These are phyloP conservation scores for Grigorovia transvaalensis DNA, from an alignment of 805 yeast genomes.

Conservation along the genomic window DNA sequence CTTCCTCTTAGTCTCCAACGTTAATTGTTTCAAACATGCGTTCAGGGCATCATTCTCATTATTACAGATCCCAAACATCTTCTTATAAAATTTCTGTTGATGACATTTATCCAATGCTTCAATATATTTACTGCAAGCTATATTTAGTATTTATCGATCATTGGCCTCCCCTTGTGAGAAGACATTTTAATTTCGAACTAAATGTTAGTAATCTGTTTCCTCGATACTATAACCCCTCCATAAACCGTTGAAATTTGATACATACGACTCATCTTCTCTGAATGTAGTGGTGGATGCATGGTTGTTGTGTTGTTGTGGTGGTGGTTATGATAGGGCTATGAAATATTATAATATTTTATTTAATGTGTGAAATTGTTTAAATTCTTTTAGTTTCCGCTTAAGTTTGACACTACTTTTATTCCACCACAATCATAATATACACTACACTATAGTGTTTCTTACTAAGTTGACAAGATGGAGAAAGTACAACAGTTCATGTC, in stretches of 20 bases:
- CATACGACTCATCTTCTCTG: constrained; percentile 38
- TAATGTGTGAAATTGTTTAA: no score
- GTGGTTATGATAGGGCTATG: no score
- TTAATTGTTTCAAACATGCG: constrained; percentile 69
- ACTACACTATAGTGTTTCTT: no score
- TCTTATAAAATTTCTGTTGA: constrained; percentile 50
- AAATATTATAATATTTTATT: no score
- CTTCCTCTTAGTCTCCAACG: constrained; percentile 52
- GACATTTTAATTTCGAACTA: neutral
- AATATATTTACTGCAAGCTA: constrained; percentile 71
- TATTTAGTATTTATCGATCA: neutral
- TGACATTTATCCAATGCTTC: constrained; percentile 88
- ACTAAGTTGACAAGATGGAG: neutral
- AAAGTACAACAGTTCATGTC: constrained; percentile 27
- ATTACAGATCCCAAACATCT: constrained; percentile 77
- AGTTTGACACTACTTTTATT: no score
- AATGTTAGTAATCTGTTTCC: no score
- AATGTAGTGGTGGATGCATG: constrained; percentile 48
- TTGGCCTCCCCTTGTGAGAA: no score
- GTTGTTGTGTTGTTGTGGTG: neutral
- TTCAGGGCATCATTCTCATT: constrained; percentile 70
- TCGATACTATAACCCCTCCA: no score
- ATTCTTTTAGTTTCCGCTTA: no score
- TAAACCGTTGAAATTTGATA: neutral
- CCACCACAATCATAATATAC: no score